Evolutionary conservation across 768 basidiomycete species (phyloP), one percentile per base, ranked within the genome.

Genomic region (Trametes villosa): DNA sequence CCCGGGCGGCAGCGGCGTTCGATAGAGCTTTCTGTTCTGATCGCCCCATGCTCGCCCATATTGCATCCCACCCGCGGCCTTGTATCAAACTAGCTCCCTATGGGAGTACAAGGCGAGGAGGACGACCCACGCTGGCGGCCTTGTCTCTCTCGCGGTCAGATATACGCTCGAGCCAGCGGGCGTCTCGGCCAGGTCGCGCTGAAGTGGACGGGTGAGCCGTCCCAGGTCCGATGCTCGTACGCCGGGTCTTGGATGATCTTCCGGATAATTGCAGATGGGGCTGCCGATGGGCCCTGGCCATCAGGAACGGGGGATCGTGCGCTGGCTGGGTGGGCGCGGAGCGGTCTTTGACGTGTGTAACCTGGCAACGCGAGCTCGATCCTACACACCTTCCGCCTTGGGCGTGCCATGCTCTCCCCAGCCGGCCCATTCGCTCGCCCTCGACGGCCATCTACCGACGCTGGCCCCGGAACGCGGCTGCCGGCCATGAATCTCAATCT

Each of bases 351-450:
- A 42, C 41, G 57, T 24, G 46, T 48, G 59, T 60, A 36, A 29
- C 60, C 55, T 52, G 41, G 55, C 60, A 57, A 62, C 60, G 44
- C 38, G 30, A 31, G 12, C 31, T 60, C 59, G 45, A 57, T 62
- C 60, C 50, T 62, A 62, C 60, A 52, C 54, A 53, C 60, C 49
- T 62, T 44, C 60, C 60, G 41, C 18, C 36, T 57, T 46, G 20
- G 60, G 60, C n/a, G 5, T 15, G 33, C 36, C 50, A 20, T 51
- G 24, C n/a, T 31, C 26, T 9, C 33, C 53, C 44, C 9, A 46
- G 36, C 45, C 53, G 26, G 55, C 29, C 22, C 42, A 40, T 44
- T 55, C 53, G 31, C 44, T 18, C 38, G 36, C 33, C 41, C 48
- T 50, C 53, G 53, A 41, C 20, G 20, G 30, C 33, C 51, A 48